A percentile compares a stretch with the other conserved stretches of the same genome.
These are phyloP conservation scores for Jackrogersella minutella DNA, from an alignment of 495 filamentous ascomycete species.

Conservation along the genomic window DNA sequence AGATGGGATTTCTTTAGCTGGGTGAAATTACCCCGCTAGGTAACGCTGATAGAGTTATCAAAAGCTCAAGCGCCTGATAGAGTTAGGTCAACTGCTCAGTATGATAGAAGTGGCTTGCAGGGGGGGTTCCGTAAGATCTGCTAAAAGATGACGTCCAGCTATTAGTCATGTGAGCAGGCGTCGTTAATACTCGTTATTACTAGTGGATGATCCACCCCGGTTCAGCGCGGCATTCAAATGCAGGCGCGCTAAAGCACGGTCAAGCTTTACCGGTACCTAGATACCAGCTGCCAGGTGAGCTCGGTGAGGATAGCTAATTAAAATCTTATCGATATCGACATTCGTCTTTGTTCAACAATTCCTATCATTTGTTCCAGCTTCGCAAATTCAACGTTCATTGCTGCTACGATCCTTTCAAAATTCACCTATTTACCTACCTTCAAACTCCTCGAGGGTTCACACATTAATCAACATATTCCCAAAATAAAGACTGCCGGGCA, in stretches of 20 bases:
- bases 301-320: not conserved
- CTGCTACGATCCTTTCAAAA: too few relatives aligned
- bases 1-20: too few relatives aligned
- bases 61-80: constrained; percentile 12
- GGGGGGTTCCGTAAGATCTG: constrained; percentile 24
- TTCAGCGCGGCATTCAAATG: constrained; percentile 26
- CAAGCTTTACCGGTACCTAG: not conserved
- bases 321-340: constrained; percentile 23
- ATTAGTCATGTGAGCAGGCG: constrained; percentile 34
- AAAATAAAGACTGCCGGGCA: too few relatives aligned
- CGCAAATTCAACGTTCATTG: too few relatives aligned
- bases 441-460: too few relatives aligned
- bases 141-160: constrained; percentile 30
- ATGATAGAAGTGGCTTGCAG: constrained; percentile 19
- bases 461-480: too few relatives aligned
- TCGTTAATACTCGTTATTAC: too few relatives aligned
- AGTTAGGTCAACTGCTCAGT: too few relatives aligned
- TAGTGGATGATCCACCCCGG: constrained; percentile 8
- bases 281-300: not conserved
- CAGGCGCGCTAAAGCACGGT: constrained; percentile 17
- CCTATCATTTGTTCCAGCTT: too few relatives aligned
- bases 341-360: constrained; percentile 9
- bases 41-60: constrained; percentile 24
- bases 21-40: constrained; percentile 21
- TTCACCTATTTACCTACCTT: too few relatives aligned